A percentile compares a stretch with the other conserved stretches of the same genome.
Conservation (phyloP, 352 stramenopile genomes). For the Phytophthora lateralis region DNA sequence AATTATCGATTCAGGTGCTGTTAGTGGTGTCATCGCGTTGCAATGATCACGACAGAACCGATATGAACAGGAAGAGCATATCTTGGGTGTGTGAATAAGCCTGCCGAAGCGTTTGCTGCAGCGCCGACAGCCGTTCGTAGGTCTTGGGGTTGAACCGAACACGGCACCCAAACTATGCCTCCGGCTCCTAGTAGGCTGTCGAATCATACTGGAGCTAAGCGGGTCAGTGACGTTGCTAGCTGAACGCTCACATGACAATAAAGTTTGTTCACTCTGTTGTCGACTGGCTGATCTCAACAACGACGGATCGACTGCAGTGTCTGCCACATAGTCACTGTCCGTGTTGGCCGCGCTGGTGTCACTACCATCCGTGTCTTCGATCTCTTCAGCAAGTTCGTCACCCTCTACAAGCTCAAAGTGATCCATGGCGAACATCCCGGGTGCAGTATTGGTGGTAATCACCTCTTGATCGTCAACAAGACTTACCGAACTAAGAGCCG, state of each 20-base stretch:
- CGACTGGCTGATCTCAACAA: constrained; percentile 11
- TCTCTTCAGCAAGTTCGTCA: constrained; percentile 27
- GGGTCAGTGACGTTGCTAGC: constrained; percentile 27
- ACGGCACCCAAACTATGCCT: constrained; percentile 29
- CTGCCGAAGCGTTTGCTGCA: constrained; percentile 54
- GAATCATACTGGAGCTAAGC: constrained; percentile 23
- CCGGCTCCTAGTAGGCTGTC: constrained; percentile 13
- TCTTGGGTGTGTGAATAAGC: constrained; percentile 50
- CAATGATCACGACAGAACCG: constrained; percentile 61
- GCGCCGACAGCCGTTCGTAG: constrained; percentile 38
- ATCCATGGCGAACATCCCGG: constrained; percentile 55
- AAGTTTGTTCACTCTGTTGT: constrained; percentile 7
- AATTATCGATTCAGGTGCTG: constrained; percentile 21
- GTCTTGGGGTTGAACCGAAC: constrained; percentile 7
- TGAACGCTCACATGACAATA: constrained; percentile 12
- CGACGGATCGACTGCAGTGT: constrained; percentile 22
- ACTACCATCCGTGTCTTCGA: constrained; percentile 32
- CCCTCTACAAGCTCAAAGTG: constrained; percentile 47
- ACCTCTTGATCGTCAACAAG: constrained; percentile 4
- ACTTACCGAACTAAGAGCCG: constrained; percentile 41
- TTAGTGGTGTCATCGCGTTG: constrained; percentile 29
- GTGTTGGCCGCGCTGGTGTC: constrained; percentile 17
- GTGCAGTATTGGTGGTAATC: constrained; percentile 18
- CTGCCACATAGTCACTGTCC: constrained; percentile 25
- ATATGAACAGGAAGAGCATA: constrained; percentile 52